phyloP scores from a whole-genome alignment of 2,329 filamentous ascomycete species.

The Aureobasidium namibiae region DNA sequence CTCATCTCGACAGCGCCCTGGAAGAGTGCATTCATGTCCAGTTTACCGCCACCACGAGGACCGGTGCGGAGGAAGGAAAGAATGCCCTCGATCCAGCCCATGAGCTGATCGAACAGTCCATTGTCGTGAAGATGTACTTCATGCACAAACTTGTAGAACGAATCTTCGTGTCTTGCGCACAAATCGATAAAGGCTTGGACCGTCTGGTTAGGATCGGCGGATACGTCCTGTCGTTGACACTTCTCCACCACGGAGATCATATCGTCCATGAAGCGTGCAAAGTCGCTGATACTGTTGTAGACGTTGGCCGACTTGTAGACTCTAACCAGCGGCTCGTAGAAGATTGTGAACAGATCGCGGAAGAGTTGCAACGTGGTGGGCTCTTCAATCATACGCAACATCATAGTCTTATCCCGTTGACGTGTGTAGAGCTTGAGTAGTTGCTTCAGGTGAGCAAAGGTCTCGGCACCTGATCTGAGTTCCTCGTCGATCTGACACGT shows the following conservation, averaged over 20 bases:
- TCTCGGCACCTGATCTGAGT: conserved; percentile 77
- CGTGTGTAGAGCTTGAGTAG: conserved; percentile 85
- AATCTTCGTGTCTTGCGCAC: conserved; percentile 87
- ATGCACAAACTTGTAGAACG: conserved; percentile 98
- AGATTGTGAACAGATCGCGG: conserved; percentile 93
- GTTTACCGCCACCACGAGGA: conserved; percentile 64
- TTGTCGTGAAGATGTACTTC: conserved; percentile 97
- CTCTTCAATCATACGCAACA: conserved; percentile 91
- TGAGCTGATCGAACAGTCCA: conserved; percentile 88
- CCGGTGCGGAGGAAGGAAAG: conserved; percentile 86
- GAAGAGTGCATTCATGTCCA: conserved; percentile 93
- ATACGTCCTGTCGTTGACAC: conserved; percentile 67
- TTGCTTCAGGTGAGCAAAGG: conserved; percentile 93
- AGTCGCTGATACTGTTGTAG: conserved; percentile 94
- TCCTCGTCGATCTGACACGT: conserved; percentile 64
- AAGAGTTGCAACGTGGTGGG: conserved; percentile 95
- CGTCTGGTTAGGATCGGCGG: conserved; percentile 93
- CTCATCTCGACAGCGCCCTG: conserved; percentile 64
- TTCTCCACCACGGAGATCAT: conserved; percentile 72
- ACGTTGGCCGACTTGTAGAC: conserved; percentile 99
- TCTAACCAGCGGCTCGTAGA: conserved; percentile 92
- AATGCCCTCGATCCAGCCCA: conserved; percentile 95
- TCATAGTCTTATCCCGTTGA: conserved; percentile 93
- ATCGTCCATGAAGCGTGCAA: conserved; percentile 86
- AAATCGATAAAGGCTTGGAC: conserved; percentile 97